Percentiles rank a stretch among this genome's conserved stretches.
phyloP scores from a whole-genome alignment of 2,329 filamentous ascomycete genomes.

The Xylaria hypoxylon region DNA sequence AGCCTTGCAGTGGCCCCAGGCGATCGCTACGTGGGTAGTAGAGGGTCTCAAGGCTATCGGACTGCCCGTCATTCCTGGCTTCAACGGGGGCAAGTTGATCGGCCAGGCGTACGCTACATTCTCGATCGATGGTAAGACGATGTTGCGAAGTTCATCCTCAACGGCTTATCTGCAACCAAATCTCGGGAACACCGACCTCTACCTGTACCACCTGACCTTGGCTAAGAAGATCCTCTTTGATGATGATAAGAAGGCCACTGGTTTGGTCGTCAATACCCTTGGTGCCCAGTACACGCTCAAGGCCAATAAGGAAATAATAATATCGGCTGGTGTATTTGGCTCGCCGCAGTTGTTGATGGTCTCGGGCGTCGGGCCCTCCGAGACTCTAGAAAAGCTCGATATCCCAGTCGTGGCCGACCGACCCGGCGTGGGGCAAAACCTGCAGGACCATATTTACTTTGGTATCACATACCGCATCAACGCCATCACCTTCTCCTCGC shows the following conservation, averaged over 20 bases:
- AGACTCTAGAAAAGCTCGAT: constrained; percentile 50
- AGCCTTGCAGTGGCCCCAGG: constrained; percentile 48
- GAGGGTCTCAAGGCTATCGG: constrained; percentile 56
- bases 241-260: constrained; percentile 36
- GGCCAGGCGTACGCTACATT: constrained; percentile 39
- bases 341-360: constrained; percentile 64
- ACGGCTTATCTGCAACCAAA: constrained; percentile 36
- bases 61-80: constrained; percentile 52
- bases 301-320: constrained; percentile 52
- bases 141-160: constrained; percentile 37
- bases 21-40: constrained; percentile 55
- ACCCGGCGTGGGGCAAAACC: constrained; percentile 71
- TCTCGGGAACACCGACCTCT: constrained; percentile 36
- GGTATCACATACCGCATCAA: constrained; percentile 52
- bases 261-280: constrained; percentile 36
- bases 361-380: constrained; percentile 54
- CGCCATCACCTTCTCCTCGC: constrained; percentile 48
- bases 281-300: constrained; percentile 33
- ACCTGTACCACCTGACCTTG: constrained; percentile 36
- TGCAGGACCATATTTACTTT: constrained; percentile 63
- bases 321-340: constrained; percentile 74
- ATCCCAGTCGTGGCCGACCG: constrained; percentile 65
- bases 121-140: constrained; percentile 38
- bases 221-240: constrained; percentile 42
- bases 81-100: constrained; percentile 56